Evolutionary conservation across 768 basidiomycete genomes (phyloP).

Genomic region (Rhizopogon salebrosus): DNA sequence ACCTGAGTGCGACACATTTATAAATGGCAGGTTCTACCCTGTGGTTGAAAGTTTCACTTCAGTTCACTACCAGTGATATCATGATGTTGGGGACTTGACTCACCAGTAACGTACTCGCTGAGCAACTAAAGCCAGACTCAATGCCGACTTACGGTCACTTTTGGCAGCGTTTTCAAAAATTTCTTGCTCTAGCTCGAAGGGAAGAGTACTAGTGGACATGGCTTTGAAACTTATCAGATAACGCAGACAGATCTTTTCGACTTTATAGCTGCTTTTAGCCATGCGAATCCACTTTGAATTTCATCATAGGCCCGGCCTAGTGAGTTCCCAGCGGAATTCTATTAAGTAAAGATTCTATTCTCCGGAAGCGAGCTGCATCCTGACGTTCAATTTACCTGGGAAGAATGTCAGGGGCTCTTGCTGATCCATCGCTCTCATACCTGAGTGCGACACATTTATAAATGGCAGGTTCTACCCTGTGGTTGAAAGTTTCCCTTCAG

Average conservation of each 20-base stretch:
- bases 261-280: neutral
- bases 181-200: neutral
- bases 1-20: neutral
- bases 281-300: neutral
- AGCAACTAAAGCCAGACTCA: neutral
- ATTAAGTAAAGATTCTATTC: neutral
- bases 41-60: neutral
- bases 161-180: neutral
- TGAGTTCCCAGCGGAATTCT: too few relatives aligned
- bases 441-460: neutral
- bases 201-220: neutral
- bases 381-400: too few relatives aligned
- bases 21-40: neutral
- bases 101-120: neutral
- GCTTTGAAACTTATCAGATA: neutral
- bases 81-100: neutral
- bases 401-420: too few relatives aligned
- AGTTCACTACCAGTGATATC: too few relatives aligned
- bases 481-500: neutral
- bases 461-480: neutral
- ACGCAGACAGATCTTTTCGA: neutral
- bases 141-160: neutral
- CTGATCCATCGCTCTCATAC: neutral
- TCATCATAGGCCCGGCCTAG: too few relatives aligned
- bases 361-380: neutral